phyloP scores from a whole-genome alignment of 768 basidiomycete species.

The Favolaschia claudopus region DNA sequence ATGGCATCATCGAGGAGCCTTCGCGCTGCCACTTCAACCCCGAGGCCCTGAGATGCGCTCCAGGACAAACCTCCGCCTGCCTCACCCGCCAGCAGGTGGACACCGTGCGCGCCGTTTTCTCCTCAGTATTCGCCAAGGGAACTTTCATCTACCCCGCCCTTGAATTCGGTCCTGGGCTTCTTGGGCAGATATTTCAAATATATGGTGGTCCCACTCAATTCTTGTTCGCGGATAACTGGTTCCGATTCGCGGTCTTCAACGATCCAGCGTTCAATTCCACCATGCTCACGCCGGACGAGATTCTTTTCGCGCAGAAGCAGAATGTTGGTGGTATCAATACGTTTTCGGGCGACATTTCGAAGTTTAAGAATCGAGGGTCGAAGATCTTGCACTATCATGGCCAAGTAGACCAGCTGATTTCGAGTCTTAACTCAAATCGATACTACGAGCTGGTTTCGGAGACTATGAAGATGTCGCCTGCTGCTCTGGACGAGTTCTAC shows the following conservation, averaged over 20 bases:
- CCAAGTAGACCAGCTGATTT: neutral
- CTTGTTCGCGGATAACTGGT: no score
- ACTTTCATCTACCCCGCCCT: conserved; percentile 14
- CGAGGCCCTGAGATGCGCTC: conserved; percentile 18
- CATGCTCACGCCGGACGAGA: conserved; percentile 1
- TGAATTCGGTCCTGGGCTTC: conserved; percentile 6
- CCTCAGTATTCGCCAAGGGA: conserved; percentile 18
- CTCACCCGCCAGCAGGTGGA: conserved; percentile 25
- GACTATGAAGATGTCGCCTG: conserved; percentile 16
- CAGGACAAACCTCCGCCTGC: conserved; percentile 6
- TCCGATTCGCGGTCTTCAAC: conserved; percentile 6
- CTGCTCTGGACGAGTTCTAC: no score
- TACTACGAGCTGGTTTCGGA: conserved; percentile 24
- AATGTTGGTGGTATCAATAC: conserved; percentile 1
- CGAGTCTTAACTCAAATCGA: conserved; percentile 23
- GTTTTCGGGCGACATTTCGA: conserved; percentile 18
- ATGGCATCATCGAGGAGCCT: conserved; percentile 30
- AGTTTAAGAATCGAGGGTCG: conserved; percentile 24
- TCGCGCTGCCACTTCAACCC: conserved; percentile 27
- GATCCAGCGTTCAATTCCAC: neutral
- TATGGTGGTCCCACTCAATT: no score
- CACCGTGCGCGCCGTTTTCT: conserved; percentile 22
- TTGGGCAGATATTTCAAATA: neutral
- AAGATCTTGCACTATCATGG: conserved; percentile 33
- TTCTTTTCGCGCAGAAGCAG: neutral